Conservation (phyloP, 345 rosid species). For the Zanthoxylum bungeanum region DNA sequence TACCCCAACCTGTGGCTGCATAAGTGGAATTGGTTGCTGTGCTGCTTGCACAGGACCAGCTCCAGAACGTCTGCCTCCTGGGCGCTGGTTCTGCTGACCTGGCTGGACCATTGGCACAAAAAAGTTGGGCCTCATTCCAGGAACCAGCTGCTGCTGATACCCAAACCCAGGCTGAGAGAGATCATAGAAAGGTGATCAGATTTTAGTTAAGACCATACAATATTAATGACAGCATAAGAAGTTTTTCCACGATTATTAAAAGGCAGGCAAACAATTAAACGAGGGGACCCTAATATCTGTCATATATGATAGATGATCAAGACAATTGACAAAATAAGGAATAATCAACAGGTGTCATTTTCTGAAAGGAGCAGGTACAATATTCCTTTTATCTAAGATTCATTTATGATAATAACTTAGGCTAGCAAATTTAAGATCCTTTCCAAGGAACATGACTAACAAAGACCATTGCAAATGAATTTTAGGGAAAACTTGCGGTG, state of each 20-base stretch:
- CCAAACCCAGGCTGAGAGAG: conserved; percentile 79
- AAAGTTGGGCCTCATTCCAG: conserved; percentile 62
- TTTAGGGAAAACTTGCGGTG: conserved; percentile 53
- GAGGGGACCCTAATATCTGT: neutral
- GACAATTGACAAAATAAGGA: neutral
- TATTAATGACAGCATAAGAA: neutral
- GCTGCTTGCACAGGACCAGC: conserved; percentile 48
- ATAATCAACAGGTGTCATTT: too few species aligned
- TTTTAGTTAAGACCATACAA: neutral
- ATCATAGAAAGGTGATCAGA: neutral
- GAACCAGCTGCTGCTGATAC: conserved; percentile 88
- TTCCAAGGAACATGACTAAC: conserved; percentile 4
- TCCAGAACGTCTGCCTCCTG: conserved; percentile 75
- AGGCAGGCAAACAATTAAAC: conserved; percentile 1
- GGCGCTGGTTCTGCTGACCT: conserved; percentile 83
- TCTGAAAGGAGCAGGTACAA: neutral
- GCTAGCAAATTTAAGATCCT: neutral
- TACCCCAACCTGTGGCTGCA: conserved; percentile 74
- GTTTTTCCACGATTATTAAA: too few species aligned
- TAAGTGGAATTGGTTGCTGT: conserved; percentile 71
- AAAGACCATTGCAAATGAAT: neutral
- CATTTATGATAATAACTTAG: neutral
- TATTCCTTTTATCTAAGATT: neutral
- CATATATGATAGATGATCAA: neutral
- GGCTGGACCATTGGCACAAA: conserved; percentile 76